Evolutionary conservation across 495 filamentous ascomycete genomes (phyloP).

Genomic region (Penicillium fimorum): DNA sequence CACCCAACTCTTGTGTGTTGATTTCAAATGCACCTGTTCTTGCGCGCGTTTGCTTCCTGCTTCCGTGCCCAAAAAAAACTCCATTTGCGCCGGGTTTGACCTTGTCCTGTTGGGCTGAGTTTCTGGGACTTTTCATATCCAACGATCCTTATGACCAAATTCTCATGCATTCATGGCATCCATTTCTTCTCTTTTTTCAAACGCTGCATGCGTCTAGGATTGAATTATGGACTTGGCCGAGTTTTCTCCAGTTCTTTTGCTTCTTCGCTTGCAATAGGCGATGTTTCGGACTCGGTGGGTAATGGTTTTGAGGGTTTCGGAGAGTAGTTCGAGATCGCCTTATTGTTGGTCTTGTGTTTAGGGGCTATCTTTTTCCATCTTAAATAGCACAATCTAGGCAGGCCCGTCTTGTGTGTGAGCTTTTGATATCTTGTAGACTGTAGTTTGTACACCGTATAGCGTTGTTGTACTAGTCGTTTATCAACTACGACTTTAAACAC

Average conservation of each 20-base stretch:
- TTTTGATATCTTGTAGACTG: not conserved
- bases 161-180: conserved; percentile 45
- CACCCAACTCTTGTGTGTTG: conserved; percentile 7
- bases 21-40: conserved; percentile 8
- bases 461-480: too few species aligned
- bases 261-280: conserved; percentile 4
- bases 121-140: conserved; percentile 40
- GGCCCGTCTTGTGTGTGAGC: conserved; percentile 17
- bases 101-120: conserved; percentile 19
- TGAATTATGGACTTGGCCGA: conserved; percentile 14
- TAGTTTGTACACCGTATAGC: not conserved
- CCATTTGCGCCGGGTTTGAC: conserved; percentile 11
- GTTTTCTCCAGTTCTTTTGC: not conserved
- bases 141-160: conserved; percentile 48
- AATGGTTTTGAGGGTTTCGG: not conserved
- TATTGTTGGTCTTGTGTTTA: not conserved
- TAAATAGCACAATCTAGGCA: conserved; percentile 26
- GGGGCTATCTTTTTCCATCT: conserved; percentile 21
- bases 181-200: conserved; percentile 21
- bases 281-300: not conserved
- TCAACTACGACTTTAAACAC: not conserved
- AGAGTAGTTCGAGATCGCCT: conserved; percentile 3
- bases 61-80: conserved; percentile 10
- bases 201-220: conserved; percentile 10
- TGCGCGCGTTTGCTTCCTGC: conserved; percentile 4